Base-by-base conservation (phyloP, 768 basidiomycete species). In the Rhizopogon sp. region DNA sequence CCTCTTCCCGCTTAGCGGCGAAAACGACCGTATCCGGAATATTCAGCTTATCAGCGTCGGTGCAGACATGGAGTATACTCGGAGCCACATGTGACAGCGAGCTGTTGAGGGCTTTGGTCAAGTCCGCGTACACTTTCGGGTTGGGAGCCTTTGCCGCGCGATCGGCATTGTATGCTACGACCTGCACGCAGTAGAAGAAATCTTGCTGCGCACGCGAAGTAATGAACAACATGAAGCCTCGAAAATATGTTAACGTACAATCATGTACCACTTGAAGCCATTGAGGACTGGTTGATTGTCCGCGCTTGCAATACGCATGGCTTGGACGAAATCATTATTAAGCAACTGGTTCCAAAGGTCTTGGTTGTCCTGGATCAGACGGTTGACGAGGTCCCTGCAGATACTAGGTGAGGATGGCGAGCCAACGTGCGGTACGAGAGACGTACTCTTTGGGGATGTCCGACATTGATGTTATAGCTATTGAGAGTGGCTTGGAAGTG, bases 191-290 rank as follows among this genome's bases (percentile, higher is more conserved):
- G 45, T 59, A 59, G 29, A 53, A 41, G 45, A 60, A 59, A 37
- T 59, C 58, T 59, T 59, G 58, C 58, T 59, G 50, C 10, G 16
- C 0, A 2, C 14, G 5, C 6, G 14, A 42, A 47, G 42, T 28
- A 17, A n/a, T 31, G 39, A 52, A 14, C 10, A 3, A 17, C 28
- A 14, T 52, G 50, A 20, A 46, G 5, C 31, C 6, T 29, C 31
- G 9, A 9, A 9, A 25, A 31, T 35, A 10, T 8, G 17, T 22
- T 25, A 41, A 46, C 53, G 25, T 37, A 55, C 53, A 16, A 57
- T 54, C 44, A 31, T 56, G 39, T 54, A 57, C 56, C 56, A 59
- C 22, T 42, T 40, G 52, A 59, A 59, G 29, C 58, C 58, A 13
- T 40, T 17, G 14, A 58, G 39, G 14, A 59, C 58, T 17, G 7